Base-by-base conservation (phyloP, 495 filamentous ascomycete genomes). In the Penicillium bialowiezense region DNA sequence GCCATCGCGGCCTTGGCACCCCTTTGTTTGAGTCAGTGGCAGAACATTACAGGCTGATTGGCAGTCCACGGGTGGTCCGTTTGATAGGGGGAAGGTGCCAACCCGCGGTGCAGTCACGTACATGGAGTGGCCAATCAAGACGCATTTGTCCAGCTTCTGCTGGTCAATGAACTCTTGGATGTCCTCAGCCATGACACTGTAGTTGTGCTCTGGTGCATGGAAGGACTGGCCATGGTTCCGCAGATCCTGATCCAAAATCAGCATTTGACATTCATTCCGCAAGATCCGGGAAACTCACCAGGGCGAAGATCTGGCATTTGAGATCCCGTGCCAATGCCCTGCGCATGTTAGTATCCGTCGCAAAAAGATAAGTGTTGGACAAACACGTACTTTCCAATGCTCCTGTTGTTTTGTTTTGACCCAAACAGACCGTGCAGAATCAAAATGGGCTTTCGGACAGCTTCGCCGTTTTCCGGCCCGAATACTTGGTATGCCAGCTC, bases 71-170 rank as follows among this genome's bases (percentile, higher is more conserved):
- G n/a, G n/a, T n/a, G n/a, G n/a, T n/a, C n/a, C n/a, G n/a, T n/a
- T 23, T 26, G n/a, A 51, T 32, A 9, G 17, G 41, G 44, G 35
- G 43, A 17, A 42, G 10, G 15, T 17, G n/a, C n/a, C n/a, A n/a
- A n/a, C n/a, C n/a, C n/a, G n/a, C n/a, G 14, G 19, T n/a, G 26
- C 1, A 17, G 21, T 1, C 35, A 58, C 81, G 50, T 72, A 91
- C 92, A 98, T 98, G 1, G 91, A 96, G 71, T 98, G 93, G 0
- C 93, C 93, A 57, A 98, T 91, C 5, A 98, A 70, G 0, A 88
- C 88, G 2, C 82, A 72, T 21, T 86, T 72, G 29, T 78, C 72
- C 24, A 97, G 75, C 2, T 76, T 76, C 66, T 95, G 87, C 43
- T 88, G 67, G 1, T 78, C 53, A 46, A 98, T 86, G 67, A 98